Evolutionary conservation across 306 rosid genomes (phyloP).

Genomic region (Quercus cerris): DNA sequence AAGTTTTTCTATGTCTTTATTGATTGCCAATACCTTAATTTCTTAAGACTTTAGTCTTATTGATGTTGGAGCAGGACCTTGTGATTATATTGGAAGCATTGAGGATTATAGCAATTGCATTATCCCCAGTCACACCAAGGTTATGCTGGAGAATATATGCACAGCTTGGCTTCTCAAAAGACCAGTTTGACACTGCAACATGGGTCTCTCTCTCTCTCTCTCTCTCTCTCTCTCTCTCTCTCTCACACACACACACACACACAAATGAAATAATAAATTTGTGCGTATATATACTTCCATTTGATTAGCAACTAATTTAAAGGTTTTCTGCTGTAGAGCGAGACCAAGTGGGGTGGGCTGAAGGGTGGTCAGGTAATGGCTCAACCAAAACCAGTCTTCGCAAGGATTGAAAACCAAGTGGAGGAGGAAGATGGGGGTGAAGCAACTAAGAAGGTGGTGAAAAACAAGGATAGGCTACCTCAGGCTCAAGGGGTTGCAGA

Average conservation of each 20-base stretch:
- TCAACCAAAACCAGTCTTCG: constrained; percentile 76
- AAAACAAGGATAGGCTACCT: constrained; percentile 45
- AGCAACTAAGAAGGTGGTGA: constrained; percentile 36
- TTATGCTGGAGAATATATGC: constrained; percentile 82
- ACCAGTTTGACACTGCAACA: constrained; percentile 69
- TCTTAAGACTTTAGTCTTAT: neutral
- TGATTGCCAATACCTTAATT: constrained; percentile 13
- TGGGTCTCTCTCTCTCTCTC: constrained; percentile 67
- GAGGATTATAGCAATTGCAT: constrained; percentile 78
- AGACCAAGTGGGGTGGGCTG: constrained; percentile 89
- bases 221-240: neutral
- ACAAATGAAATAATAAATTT: no score
- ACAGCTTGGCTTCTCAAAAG: constrained; percentile 78
- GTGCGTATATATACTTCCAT: constrained; percentile 9
- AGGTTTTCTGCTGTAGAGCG: constrained; percentile 48
- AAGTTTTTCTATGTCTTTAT: neutral
- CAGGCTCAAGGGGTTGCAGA: constrained; percentile 56
- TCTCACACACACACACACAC: neutral
- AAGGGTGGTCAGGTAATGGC: constrained; percentile 84
- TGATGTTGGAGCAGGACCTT: constrained; percentile 70
- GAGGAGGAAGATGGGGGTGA: constrained; percentile 39
- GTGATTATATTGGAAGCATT: constrained; percentile 79
- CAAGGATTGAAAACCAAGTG: constrained; percentile 65
- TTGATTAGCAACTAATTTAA: constrained; percentile 26
- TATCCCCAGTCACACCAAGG: constrained; percentile 76